A percentile compares a stretch with the other conserved stretches of the same genome.
Evolutionary conservation across 2,329 filamentous ascomycete species (phyloP).

Genomic region (Neopestalotiopsis rosae): DNA sequence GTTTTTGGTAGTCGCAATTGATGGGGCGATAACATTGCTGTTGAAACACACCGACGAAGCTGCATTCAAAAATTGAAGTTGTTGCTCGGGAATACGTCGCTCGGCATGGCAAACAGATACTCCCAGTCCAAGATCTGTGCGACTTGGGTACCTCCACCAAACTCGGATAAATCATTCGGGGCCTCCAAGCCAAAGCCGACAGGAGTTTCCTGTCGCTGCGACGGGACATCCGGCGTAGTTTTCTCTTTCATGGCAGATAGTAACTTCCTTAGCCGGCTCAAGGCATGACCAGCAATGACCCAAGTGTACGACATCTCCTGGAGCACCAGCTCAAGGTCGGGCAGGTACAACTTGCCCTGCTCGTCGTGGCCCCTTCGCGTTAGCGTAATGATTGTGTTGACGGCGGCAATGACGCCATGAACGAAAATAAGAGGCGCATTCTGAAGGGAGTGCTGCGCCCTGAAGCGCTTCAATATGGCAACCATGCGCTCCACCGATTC

Average conservation of each 20-base stretch:
- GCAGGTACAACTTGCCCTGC: not conserved
- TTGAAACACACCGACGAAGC: too few species aligned
- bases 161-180: not conserved
- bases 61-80: not conserved
- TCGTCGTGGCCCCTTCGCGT: not conserved
- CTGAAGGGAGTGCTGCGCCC: slow-evolving; percentile 3
- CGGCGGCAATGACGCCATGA: slow-evolving; percentile 6
- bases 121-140: not conserved
- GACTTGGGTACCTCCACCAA: not conserved
- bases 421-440: slow-evolving; percentile 1
- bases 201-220: not conserved
- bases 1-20: too few species aligned
- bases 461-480: slow-evolving; percentile 10
- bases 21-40: too few species aligned
- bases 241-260: not conserved
- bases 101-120: not conserved
- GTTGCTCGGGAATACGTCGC: not conserved
- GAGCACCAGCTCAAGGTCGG: not conserved
- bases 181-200: not conserved
- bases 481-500: slow-evolving; percentile 10
- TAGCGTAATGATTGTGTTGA: slow-evolving; percentile 3
- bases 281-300: not conserved
- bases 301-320: not conserved
- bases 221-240: not conserved
- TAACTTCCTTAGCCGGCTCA: not conserved